Percentiles rank a stretch among this genome's conserved stretches.
Evolutionary conservation across 345 rosid genomes (phyloP).

Genomic region (Salix koriyanagi): DNA sequence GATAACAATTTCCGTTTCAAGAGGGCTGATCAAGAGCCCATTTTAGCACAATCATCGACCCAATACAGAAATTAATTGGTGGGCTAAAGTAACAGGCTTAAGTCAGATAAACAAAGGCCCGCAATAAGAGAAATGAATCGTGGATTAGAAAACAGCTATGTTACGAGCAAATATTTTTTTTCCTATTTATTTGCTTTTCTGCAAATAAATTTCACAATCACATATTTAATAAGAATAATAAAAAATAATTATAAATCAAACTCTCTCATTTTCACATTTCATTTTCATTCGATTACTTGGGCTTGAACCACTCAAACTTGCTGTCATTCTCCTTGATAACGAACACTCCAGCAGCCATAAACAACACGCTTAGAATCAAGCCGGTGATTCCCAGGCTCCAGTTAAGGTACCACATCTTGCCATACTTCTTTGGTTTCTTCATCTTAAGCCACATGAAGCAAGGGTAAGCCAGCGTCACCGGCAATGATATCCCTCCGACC

Average conservation of each 20-base stretch:
- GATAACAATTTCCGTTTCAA: background rate
- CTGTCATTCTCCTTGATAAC: constrained; percentile 24
- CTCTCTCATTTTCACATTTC: too few relatives aligned
- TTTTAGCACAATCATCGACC: background rate
- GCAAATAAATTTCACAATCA: constrained; percentile 3
- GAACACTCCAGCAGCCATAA: constrained; percentile 22
- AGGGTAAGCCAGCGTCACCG: constrained; percentile 31
- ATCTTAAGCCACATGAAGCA: constrained; percentile 40
- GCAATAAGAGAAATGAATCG: background rate
- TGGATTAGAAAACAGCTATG: background rate
- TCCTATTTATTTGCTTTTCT: background rate
- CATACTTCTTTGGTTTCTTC: constrained; percentile 22
- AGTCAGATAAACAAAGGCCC: background rate
- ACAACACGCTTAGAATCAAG: constrained; percentile 12
- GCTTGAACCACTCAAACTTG: constrained; percentile 28
- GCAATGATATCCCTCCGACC: constrained; percentile 31
- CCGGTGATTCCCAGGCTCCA: constrained; percentile 32
- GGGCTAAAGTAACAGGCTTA: background rate
- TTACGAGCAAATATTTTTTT: background rate
- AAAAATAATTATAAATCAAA: background rate
- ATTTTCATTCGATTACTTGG: constrained; percentile 1
- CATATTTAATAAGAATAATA: background rate
- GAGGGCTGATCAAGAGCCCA: background rate
- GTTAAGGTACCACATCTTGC: constrained; percentile 29
- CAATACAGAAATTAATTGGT: background rate